Conservation (phyloP, 2,329 filamentous ascomycete genomes). For the Colletotrichum trifolii region DNA sequence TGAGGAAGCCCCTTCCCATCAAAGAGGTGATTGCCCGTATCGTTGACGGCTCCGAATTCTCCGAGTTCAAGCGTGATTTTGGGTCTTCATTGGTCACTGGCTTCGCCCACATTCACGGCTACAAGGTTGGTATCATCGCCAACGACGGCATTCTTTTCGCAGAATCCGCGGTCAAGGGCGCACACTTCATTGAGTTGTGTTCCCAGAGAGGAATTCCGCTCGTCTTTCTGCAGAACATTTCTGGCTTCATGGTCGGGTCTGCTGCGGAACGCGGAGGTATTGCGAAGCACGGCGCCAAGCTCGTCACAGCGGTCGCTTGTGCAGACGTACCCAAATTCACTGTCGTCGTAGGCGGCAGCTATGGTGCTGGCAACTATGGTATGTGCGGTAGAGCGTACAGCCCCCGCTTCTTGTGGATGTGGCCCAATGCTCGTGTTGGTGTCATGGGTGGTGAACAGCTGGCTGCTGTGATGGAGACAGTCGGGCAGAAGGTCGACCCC, state of each 20-base stretch:
- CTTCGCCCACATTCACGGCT: constrained; percentile 89
- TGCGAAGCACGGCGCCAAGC: constrained; percentile 96
- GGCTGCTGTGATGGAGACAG: constrained; percentile 91
- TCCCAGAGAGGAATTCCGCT: constrained; percentile 89
- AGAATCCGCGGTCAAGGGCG: constrained; percentile 88
- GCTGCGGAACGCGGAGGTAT: constrained; percentile 95
- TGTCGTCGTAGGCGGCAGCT: constrained; percentile 92
- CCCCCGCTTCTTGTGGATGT: constrained; percentile 94
- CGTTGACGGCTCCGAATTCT: constrained; percentile 89
- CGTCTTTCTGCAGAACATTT: constrained; percentile 96
- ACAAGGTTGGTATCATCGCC: constrained; percentile 91
- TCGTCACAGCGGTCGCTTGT: constrained; percentile 94
- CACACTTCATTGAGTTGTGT: constrained; percentile 97
- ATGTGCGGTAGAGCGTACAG: constrained; percentile 97
- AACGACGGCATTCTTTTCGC: constrained; percentile 97
- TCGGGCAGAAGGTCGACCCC: constrained; percentile 85
- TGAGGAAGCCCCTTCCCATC: constrained; percentile 85
- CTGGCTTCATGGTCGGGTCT: constrained; percentile 96
- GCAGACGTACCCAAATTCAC: constrained; percentile 97
- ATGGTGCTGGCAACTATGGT: constrained; percentile 96
- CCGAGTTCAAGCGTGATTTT: constrained; percentile 95
- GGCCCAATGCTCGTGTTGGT: constrained; percentile 95
- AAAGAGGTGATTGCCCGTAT: constrained; percentile 93
- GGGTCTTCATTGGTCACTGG: constrained; percentile 91
- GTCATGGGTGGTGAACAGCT: constrained; percentile 98